Evolutionary conservation across 2,329 filamentous ascomycete genomes (phyloP), one percentile per base, ranked within the genome.

Genomic region (Coleophoma cylindrospora): DNA sequence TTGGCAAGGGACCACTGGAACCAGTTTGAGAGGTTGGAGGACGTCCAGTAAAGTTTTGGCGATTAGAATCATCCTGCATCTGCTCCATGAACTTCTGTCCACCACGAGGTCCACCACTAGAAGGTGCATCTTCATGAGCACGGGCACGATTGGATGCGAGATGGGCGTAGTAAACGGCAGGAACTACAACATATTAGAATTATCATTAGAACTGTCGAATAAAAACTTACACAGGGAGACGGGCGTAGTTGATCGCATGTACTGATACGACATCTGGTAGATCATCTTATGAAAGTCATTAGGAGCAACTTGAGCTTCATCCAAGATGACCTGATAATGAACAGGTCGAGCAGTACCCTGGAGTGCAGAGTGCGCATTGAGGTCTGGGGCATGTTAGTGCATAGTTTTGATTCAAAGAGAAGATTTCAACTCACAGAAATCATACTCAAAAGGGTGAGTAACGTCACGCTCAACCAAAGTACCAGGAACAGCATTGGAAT

Each of bases 111-210:
- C 77, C 70, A 54, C 66, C 70, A 14, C 73, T 76, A 0, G 72
- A 64, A 0, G 71, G 63, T 3, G 71, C 57, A 51, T 74, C 66
- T 61, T 92, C 84, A 57, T 99, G 94, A 3, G 83, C 75, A 48
- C 84, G 83, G 17, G 89, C 90, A 45, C 94, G 88, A 51, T 83
- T 82, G 9, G 90, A 86, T 34, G 91, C 91, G 55, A 99, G 70
- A 68, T 99, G 94, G 0, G 95, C 91, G 60, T 99, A 99, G 76
- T 99, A 99, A 0, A 97, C 86, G 0, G 94, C 91, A 0, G 94
- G 94, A 57, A 84, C 57, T 58, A 50, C 34, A 80, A 70, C 66
- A 57, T 41, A 40, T 53, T 43, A 53, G 46, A 27, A 27, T 8
- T 27, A 5, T 40, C 41, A 40, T 55, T 54, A 47, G 34, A 43